Evolutionary conservation across 495 filamentous ascomycete genomes (phyloP), one percentile per base, ranked within the genome.

Genomic region (Penicillium cataractarum): DNA sequence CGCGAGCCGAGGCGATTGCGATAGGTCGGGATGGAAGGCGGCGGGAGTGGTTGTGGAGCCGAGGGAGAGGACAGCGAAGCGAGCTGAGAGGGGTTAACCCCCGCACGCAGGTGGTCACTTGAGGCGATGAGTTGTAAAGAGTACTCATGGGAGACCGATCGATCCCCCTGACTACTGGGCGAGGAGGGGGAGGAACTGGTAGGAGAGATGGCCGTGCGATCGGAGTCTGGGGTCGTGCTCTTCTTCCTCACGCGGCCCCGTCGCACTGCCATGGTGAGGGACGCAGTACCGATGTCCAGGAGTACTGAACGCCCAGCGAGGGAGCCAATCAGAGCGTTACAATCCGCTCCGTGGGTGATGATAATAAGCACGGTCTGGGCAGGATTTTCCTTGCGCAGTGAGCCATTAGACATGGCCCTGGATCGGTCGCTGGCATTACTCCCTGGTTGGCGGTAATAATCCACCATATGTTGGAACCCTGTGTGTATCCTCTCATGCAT

Each of bases 291-390:
- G 17, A 98, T 90, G 71, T 98, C 93, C 52, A 95, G 82, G 8
- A 99, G 82, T 2, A 94, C 90, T 0, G 95, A 92, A 64, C 94
- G 89, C 56, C 93, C 89, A 0, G 91, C 96, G 57, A 99, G 80
- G 5, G 92, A 92, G 6, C 94, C 93, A 53, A 98, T 93, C 51
- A 99, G 75, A 0, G 95, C 96, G 76, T 99, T 99, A 76, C 95
- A 97, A 52, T 93, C 96, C 12, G 96, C 96, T n/a, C 94, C 94
- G 68, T 99, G 95, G 0, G 96, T 97, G 54, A 99, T 92, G 13
- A 99, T 75, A 31, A 99, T 83, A n/a, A 99, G 75, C 7, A 98
- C 86, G 0, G 90, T 83, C 66, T 98, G 91, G 5, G 83, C 77
- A 65, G 95, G 89, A 29, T 80, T 77, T 26, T 88, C 83, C 3